Base-by-base conservation (phyloP, 352 stramenopile species). In the Phytophthora pisi region DNA sequence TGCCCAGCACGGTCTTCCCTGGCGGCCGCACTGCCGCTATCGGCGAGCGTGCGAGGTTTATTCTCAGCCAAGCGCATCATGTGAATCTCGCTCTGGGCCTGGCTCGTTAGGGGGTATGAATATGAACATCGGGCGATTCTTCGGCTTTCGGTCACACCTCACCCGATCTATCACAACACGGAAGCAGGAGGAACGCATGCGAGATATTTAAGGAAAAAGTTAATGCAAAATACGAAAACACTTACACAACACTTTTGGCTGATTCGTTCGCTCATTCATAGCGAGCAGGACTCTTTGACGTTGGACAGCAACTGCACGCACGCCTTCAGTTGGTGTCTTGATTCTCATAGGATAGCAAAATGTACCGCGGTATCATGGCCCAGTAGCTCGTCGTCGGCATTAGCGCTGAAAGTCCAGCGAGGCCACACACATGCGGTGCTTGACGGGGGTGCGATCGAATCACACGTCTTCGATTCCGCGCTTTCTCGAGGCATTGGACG, bases 31-130 rank as follows among this genome's bases (percentile, higher is more conserved):
- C 64, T n/a, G 75, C 77, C 18, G 88, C 84, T 2, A 77, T 88
- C 10, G 87, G 86, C 1, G 82, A 96, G 45, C 89, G 89, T 26
- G 89, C 89, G 23, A 75, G 84, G 36, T 92, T 85, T 75, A 93
- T 95, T 64, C 65, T 96, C 57, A 90, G 77, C 63, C 79, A 84
- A 58, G 86, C 82, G 9, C 88, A 96, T 60, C 81, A 77, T 26
- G 66, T 80, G 16, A 81, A 96, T 58, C 66, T 93, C 24, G 75
- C 84, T 1, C 51, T 80, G 42, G 81, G 81, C 9, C 72, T 83
- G 24, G 73, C 74, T 57, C 76, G 72, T 54, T 91, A 72, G 80
- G 46, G 80, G 45, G 36, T 62, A 57, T 61, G 43, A 61, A 72
- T 63, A 68, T 64, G 49, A 68, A 57, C 42, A 58, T 61, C 56